Evolutionary conservation across 352 stramenopile genomes (phyloP).

Genomic region (Phytophthora idaei): DNA sequence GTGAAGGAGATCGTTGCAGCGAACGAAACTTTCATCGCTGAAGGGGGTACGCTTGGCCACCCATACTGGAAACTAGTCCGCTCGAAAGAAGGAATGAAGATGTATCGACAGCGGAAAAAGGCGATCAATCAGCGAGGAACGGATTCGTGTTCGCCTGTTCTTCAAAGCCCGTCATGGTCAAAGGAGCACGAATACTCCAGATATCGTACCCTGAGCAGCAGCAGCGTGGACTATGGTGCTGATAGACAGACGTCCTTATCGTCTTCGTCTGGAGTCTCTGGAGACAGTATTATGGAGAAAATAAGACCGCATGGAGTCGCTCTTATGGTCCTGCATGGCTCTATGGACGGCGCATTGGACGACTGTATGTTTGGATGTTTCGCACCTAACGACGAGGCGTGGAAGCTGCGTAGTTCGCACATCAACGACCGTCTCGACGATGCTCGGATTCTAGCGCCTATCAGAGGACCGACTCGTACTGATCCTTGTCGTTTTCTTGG

Average conservation of each 20-base stretch:
- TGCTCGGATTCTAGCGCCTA: slow-evolving; percentile 44
- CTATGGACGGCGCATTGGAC: slow-evolving; percentile 50
- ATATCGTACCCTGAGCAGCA: slow-evolving; percentile 8
- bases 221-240: background rate
- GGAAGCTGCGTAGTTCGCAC: slow-evolving; percentile 49
- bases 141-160: slow-evolving; percentile 3
- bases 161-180: slow-evolving; percentile 16
- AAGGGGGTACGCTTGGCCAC: slow-evolving; percentile 24
- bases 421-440: slow-evolving; percentile 58
- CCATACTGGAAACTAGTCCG: slow-evolving; percentile 45
- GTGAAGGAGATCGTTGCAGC: slow-evolving; percentile 47
- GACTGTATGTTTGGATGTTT: slow-evolving; percentile 55
- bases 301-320: slow-evolving; percentile 35
- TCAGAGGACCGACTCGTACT: slow-evolving; percentile 32
- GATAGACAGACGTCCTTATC: slow-evolving; percentile 5
- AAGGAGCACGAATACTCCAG: slow-evolving; percentile 12
- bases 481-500: slow-evolving; percentile 57
- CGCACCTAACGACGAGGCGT: slow-evolving; percentile 42
- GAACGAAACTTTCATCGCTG: slow-evolving; percentile 42
- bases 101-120: slow-evolving; percentile 33
- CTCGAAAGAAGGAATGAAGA: slow-evolving; percentile 39
- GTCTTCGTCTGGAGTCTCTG: slow-evolving; percentile 17
- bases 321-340: slow-evolving; percentile 47
- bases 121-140: slow-evolving; percentile 3
- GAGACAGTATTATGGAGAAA: slow-evolving; percentile 33